Conservation (phyloP, 495 filamentous ascomycete species). For the Penicillium cosmopolitanum region DNA sequence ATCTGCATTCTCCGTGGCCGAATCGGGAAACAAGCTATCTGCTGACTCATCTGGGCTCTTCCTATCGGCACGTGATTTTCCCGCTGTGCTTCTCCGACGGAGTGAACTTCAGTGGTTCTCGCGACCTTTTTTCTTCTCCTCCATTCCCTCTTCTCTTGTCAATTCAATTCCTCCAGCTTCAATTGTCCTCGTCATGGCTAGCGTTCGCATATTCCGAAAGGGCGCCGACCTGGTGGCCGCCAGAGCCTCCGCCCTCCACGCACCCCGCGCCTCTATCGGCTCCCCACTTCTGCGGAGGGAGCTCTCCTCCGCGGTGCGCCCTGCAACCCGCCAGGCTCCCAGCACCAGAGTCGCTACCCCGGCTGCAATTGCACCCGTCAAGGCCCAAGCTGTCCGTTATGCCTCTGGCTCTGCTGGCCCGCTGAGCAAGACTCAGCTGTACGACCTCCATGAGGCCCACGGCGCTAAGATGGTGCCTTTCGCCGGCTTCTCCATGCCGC, state of each 20-base stretch:
- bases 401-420: constrained; percentile 59
- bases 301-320: constrained; percentile 36
- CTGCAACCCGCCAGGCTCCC: constrained; percentile 24
- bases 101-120: constrained; percentile 15
- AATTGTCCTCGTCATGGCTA: constrained; percentile 33
- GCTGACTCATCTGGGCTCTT: constrained; percentile 17
- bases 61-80: constrained; percentile 52
- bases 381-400: constrained; percentile 51
- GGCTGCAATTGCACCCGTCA: constrained; percentile 21
- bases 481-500: constrained; percentile 89
- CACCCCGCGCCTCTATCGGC: constrained; percentile 45
- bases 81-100: constrained; percentile 40
- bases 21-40: constrained; percentile 25
- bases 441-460: constrained; percentile 77
- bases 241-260: constrained; percentile 30
- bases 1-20: background rate
- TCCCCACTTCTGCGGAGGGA: constrained; percentile 38
- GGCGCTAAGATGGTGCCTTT: constrained; percentile 98
- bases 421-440: constrained; percentile 72
- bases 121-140: constrained; percentile 18
- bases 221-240: constrained; percentile 38
- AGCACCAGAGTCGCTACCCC: constrained; percentile 20
- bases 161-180: constrained; percentile 27
- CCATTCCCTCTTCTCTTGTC: constrained; percentile 23
- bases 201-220: constrained; percentile 38